Evolutionary conservation across 805 yeast genomes (phyloP).

Genomic region (Henningerozyma blattae): DNA sequence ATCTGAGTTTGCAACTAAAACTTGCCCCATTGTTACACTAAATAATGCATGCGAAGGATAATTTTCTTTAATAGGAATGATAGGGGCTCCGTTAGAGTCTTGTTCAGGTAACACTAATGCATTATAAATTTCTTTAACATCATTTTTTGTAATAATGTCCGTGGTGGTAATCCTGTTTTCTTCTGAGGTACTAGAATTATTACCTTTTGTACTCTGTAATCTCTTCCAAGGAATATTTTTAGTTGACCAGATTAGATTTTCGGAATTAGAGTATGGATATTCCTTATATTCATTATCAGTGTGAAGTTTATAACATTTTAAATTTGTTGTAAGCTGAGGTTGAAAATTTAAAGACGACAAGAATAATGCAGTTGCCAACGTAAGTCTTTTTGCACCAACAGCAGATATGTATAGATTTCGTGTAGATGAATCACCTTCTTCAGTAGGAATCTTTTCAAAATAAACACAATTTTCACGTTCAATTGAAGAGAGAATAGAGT

Average conservation of each 20-base stretch:
- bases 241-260: conserved; percentile 18
- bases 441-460: conserved; percentile 7
- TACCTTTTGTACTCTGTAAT: conserved; percentile 8
- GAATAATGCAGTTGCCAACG: conserved; percentile 14
- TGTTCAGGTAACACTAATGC: too few relatives aligned
- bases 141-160: conserved; percentile 6
- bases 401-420: conserved; percentile 11
- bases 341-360: conserved; percentile 15
- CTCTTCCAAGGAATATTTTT: conserved; percentile 16
- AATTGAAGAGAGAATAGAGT: conserved; percentile 10
- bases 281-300: conserved; percentile 2
- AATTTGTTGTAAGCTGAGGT: conserved; percentile 9
- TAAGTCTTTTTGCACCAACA: conserved; percentile 18
- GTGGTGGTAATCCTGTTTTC: conserved; percentile 10
- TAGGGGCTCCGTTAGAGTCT: too few relatives aligned
- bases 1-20: conserved; percentile 5
- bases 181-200: background rate
- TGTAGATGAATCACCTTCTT: background rate
- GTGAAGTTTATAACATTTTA: conserved; percentile 1
- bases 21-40: conserved; percentile 19
- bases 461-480: conserved; percentile 14
- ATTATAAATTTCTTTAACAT: too few relatives aligned
- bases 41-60: too few relatives aligned
- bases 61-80: too few relatives aligned
- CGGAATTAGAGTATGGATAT: conserved; percentile 18